phyloP scores from a whole-genome alignment of 129 eudicot species.

The Escallonia herrerae region DNA sequence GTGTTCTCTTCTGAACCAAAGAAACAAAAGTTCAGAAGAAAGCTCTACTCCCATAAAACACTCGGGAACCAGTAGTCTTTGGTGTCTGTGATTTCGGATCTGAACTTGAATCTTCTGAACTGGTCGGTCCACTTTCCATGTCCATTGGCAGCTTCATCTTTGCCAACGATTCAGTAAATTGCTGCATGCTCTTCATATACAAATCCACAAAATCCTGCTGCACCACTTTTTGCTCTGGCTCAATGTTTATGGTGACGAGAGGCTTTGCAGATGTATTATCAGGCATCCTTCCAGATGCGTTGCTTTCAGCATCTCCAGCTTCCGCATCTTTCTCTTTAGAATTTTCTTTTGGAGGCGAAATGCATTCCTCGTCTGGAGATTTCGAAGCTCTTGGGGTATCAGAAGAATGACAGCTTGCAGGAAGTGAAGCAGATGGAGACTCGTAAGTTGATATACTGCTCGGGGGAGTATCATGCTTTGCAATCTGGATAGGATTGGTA shows the following conservation, averaged over 20 bases:
- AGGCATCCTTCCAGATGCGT: constrained; percentile 16
- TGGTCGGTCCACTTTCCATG: constrained; percentile 52
- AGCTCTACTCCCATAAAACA: constrained; percentile 94
- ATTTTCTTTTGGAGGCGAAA: constrained; percentile 29
- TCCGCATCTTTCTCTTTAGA: constrained; percentile 31
- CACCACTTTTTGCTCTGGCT: constrained; percentile 68
- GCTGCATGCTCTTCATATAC: constrained; percentile 99
- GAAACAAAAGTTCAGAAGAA: constrained; percentile 59
- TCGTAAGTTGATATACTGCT: constrained; percentile 52
- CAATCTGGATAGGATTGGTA: constrained; percentile 16
- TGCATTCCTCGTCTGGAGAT: constrained; percentile 42
- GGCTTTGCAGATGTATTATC: constrained; percentile 36
- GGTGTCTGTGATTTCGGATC: constrained; percentile 53
- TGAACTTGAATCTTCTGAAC: constrained; percentile 74
- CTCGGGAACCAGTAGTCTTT: constrained; percentile 73
- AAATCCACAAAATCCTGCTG: constrained; percentile 94
- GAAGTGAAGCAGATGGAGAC: constrained; percentile 42
- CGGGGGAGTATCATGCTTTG: constrained; percentile 61
- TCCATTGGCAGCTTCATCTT: constrained; percentile 98
- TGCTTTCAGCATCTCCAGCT: constrained; percentile 38
- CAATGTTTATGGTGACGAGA: constrained; percentile 33
- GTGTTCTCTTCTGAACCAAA: constrained; percentile 6
- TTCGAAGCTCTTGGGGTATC: constrained; percentile 37
- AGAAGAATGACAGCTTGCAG: constrained; percentile 43
- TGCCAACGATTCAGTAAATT: constrained; percentile 92